These are phyloP conservation scores for Atalantia buxifolia DNA, from an alignment of 345 rosid species.

Conservation along the genomic window DNA sequence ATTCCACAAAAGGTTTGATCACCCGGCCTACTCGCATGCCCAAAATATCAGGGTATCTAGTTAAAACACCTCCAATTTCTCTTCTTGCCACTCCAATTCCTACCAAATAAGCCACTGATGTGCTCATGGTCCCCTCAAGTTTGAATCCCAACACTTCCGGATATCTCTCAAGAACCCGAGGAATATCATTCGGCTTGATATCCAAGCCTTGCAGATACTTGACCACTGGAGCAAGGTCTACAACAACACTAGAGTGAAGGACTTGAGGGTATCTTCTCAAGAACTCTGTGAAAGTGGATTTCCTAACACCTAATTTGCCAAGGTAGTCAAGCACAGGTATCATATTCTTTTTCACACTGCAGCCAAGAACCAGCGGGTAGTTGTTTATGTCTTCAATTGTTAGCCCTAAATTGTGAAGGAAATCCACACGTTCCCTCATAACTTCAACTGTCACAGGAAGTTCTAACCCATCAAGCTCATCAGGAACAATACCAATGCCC, in stretches of 20 bases:
- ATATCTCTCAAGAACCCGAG: slow-evolving; percentile 85
- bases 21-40: slow-evolving; percentile 92
- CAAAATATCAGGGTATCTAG: slow-evolving; percentile 75
- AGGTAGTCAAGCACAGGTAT: slow-evolving; percentile 89
- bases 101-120: slow-evolving; percentile 84
- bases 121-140: slow-evolving; percentile 97
- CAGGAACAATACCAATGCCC: slow-evolving; percentile 67
- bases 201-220: slow-evolving; percentile 92
- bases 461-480: slow-evolving; percentile 85
- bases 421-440: slow-evolving; percentile 81
- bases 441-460: slow-evolving; percentile 86
- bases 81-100: slow-evolving; percentile 92
- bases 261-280: slow-evolving; percentile 86
- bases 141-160: slow-evolving; percentile 91
- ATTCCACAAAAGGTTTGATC: slow-evolving; percentile 84
- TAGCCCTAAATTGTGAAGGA: slow-evolving; percentile 73
- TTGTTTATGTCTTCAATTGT: slow-evolving; percentile 77
- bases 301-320: slow-evolving; percentile 89
- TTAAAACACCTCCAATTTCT: slow-evolving; percentile 75
- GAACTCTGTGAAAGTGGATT: slow-evolving; percentile 69
- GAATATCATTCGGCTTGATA: slow-evolving; percentile 68
- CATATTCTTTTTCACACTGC: slow-evolving; percentile 98
- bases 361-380: slow-evolving; percentile 92
- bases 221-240: slow-evolving; percentile 90
- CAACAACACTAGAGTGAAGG: slow-evolving; percentile 82